phyloP scores from a whole-genome alignment of 768 basidiomycete genomes.

The Chalciporus pseudorubinellus region DNA sequence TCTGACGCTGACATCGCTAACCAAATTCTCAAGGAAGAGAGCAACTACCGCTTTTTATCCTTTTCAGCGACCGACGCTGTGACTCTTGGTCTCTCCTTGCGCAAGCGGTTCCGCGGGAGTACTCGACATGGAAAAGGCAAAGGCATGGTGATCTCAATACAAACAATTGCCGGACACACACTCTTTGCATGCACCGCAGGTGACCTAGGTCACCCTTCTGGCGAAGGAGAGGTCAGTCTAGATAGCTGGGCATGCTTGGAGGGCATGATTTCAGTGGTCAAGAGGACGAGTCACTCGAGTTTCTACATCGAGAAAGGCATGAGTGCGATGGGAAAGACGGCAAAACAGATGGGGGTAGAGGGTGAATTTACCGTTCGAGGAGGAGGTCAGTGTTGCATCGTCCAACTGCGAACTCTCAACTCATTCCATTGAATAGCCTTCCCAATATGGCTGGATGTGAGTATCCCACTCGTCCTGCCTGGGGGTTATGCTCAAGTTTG shows the following conservation, averaged over 20 bases:
- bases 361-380: slow-evolving; percentile 65
- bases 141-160: slow-evolving; percentile 78
- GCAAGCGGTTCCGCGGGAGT: slow-evolving; percentile 79
- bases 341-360: slow-evolving; percentile 68
- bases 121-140: slow-evolving; percentile 72
- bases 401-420: not conserved
- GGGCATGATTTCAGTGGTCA: slow-evolving; percentile 77
- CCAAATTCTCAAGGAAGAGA: slow-evolving; percentile 69
- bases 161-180: slow-evolving; percentile 74
- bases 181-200: slow-evolving; percentile 84
- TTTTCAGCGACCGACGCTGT: slow-evolving; percentile 80
- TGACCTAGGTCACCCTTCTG: slow-evolving; percentile 64
- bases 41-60: slow-evolving; percentile 63
- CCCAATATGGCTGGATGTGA: slow-evolving; percentile 81
- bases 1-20: slow-evolving; percentile 72
- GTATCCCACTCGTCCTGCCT: slow-evolving; percentile 2
- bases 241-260: slow-evolving; percentile 80
- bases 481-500: slow-evolving; percentile 2
- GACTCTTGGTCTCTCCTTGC: slow-evolving; percentile 72
- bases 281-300: slow-evolving; percentile 78
- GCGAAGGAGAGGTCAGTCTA: slow-evolving; percentile 72
- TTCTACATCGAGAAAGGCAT: slow-evolving; percentile 87
- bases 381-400: slow-evolving; percentile 56
- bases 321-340: slow-evolving; percentile 77
- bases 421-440: slow-evolving; percentile 51